Evolutionary conservation across 2,329 filamentous ascomycete species (phyloP).

Genomic region (Talaromyces sp.): DNA sequence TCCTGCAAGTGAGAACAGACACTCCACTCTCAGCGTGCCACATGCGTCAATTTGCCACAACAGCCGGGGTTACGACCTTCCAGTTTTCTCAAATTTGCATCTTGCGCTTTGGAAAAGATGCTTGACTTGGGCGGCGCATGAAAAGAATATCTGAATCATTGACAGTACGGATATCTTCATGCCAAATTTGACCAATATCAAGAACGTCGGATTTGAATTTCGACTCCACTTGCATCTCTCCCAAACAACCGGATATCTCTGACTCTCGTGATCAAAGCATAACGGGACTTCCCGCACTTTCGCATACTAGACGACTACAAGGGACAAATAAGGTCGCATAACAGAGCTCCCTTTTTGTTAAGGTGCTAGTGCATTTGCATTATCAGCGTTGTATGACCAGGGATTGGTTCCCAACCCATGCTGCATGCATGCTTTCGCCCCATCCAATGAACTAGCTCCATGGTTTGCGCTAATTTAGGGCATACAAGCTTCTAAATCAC

Average conservation of each 20-base stretch:
- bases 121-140: not conserved
- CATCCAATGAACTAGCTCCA: slow-evolving; percentile 17
- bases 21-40: slow-evolving; percentile 20
- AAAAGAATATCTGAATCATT: not conserved
- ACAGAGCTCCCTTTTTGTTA: slow-evolving; percentile 24
- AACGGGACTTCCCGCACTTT: slow-evolving; percentile 33
- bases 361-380: slow-evolving; percentile 26
- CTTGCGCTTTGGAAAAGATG: not conserved
- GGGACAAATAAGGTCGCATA: slow-evolving; percentile 34
- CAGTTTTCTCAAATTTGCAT: slow-evolving; percentile 15
- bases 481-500: not conserved
- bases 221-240: slow-evolving; percentile 33
- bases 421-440: slow-evolving; percentile 13
- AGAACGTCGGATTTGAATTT: slow-evolving; percentile 43
- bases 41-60: slow-evolving; percentile 30
- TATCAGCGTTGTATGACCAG: slow-evolving; percentile 2
- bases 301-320: slow-evolving; percentile 27
- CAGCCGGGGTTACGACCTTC: slow-evolving; percentile 25
- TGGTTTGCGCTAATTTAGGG: slow-evolving; percentile 7
- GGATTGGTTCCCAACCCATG: slow-evolving; percentile 18
- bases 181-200: not conserved
- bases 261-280: slow-evolving; percentile 40
- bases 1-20: slow-evolving; percentile 20
- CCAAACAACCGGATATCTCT: slow-evolving; percentile 36
- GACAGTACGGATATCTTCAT: not conserved